Percentiles rank a stretch among this genome's conserved stretches.
phyloP scores from a whole-genome alignment of 129 eudicot genomes.

The Glebionis coronaria region DNA sequence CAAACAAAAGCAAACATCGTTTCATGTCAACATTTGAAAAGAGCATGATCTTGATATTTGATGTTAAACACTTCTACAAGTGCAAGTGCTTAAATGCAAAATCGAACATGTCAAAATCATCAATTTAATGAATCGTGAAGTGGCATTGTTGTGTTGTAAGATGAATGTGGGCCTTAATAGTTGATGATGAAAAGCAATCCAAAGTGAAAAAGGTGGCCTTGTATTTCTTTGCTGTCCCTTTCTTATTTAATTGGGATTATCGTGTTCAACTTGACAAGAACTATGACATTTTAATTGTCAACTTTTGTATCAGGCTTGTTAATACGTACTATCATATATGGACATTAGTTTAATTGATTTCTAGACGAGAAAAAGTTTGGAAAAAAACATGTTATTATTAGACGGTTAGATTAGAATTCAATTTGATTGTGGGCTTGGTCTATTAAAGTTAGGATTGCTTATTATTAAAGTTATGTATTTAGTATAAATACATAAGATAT shows the following conservation, averaged over 20 bases:
- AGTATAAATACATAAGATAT: no score
- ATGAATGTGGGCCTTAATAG: constrained; percentile 25
- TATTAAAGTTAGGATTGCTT: no score
- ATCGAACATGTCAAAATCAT: constrained; percentile 9
- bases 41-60: neutral
- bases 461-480: no score
- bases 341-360: no score
- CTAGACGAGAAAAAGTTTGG: no score
- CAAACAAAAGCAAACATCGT: no score
- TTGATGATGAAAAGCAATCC: constrained; percentile 10
- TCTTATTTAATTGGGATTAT: constrained; percentile 29
- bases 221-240: constrained; percentile 33
- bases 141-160: constrained; percentile 14
- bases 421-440: no score
- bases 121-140: constrained; percentile 13
- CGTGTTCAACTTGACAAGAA: constrained; percentile 33
- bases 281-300: constrained; percentile 4
- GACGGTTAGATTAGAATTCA: no score
- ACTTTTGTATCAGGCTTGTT: neutral
- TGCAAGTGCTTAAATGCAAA: neutral
- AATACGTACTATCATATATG: no score
- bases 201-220: constrained; percentile 25
- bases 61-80: neutral
- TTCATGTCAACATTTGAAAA: neutral
- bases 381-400: no score